phyloP scores from a whole-genome alignment of 2,329 filamentous ascomycete genomes.

The Colletotrichum theobromicola region DNA sequence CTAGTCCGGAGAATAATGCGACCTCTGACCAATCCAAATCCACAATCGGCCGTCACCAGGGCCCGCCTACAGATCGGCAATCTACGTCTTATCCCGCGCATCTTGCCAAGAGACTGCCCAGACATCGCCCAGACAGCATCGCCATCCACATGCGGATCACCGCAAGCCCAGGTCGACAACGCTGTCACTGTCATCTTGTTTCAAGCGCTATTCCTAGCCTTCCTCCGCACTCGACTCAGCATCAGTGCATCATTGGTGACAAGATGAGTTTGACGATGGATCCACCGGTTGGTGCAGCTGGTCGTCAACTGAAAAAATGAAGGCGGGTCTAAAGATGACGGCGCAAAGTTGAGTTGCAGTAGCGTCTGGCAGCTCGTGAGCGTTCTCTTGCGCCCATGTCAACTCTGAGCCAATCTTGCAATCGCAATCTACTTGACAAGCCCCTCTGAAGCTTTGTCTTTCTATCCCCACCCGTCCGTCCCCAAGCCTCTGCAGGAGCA shows the following conservation, averaged over 20 bases:
- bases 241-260: slow-evolving; percentile 19
- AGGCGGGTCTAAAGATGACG: background rate
- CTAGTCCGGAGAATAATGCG: slow-evolving; percentile 23
- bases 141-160: slow-evolving; percentile 20
- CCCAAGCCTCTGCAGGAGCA: slow-evolving; percentile 1
- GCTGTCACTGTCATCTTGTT: slow-evolving; percentile 23
- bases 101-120: slow-evolving; percentile 24
- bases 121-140: slow-evolving; percentile 20
- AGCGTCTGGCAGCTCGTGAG: slow-evolving; percentile 2
- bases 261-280: slow-evolving; percentile 15
- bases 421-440: slow-evolving; percentile 9
- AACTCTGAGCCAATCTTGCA: slow-evolving; percentile 2
- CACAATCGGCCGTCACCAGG: slow-evolving; percentile 4
- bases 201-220: slow-evolving; percentile 24
- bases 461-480: background rate
- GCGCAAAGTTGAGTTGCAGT: slow-evolving; percentile 2
- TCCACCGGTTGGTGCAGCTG: slow-evolving; percentile 1
- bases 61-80: slow-evolving; percentile 21
- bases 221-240: slow-evolving; percentile 11
- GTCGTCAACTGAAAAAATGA: background rate
- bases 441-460: background rate
- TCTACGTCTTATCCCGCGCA: slow-evolving; percentile 23
- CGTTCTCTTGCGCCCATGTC: background rate
- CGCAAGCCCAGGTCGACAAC: slow-evolving; percentile 16
- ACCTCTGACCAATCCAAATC: slow-evolving; percentile 17